Evolutionary conservation across 2,329 filamentous ascomycete species (phyloP), one percentile per base, ranked within the genome.

Genomic region (Hypoxylon sp.): DNA sequence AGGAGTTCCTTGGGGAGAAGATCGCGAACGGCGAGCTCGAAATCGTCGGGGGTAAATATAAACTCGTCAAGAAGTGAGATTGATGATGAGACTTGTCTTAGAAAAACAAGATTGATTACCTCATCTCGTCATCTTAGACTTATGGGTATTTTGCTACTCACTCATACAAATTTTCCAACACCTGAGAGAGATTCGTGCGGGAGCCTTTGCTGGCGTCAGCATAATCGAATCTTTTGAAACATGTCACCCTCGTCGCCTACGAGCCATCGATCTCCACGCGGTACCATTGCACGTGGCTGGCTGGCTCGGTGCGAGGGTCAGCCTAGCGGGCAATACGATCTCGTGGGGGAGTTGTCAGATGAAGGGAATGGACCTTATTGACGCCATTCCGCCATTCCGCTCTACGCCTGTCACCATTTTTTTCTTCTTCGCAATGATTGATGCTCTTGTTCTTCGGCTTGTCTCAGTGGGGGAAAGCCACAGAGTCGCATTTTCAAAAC

Each of bases 1-100:
- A 89, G 71, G 91, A 91, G 76, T 91, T 97, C 75, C 78, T 98
- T 60, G 86, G 81, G 7, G 87, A 90, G 62, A 94, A 97, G 86
- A 89, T 94, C n/a, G 81, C 82, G 5, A 87, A 85, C 43, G 89
- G 88, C 28, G 87, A 87, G 71, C 78, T 96, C 72, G 91, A 93
- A 77, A 83, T 89, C 72, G 82, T 74, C 61, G 89, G 89, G 4
- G 90, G 90, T 39, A 91, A 88, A 79, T 94, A 93, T 78, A 87
- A 85, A 75, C 78, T 89, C 65, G 76, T 80, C 8, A 89, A 85
- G 78, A 89, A 87, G 75, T 88, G 75, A 81, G 61, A 43, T 26
- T 26, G 24, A 26, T n/a, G n/a, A n/a, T n/a, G 24, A 26, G 4
- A 26, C 4, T 8, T 47, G 6, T 51, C 49, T 47, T 8, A 28